Evolutionary conservation across 164 flowering plant species (phyloP).

Genomic region (Warburgia ugandensis): DNA sequence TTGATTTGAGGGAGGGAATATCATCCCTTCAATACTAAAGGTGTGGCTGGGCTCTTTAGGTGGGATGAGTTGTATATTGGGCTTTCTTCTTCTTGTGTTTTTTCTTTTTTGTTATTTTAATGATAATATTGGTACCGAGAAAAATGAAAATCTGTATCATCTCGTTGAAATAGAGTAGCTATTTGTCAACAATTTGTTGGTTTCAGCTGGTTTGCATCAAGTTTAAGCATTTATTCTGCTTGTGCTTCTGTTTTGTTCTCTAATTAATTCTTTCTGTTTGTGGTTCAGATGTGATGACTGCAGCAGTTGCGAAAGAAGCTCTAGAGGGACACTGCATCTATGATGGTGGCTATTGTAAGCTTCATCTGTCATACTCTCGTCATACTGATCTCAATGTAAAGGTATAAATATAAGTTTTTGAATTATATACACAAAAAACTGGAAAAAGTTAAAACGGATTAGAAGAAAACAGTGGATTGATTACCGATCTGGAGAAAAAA

Average conservation of each 20-base stretch:
- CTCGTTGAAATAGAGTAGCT: too few relatives aligned
- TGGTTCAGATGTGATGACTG: slow-evolving; percentile 57
- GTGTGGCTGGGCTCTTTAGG: too few relatives aligned
- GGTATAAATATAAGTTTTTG: slow-evolving; percentile 52
- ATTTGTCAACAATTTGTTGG: not conserved
- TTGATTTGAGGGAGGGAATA: too few relatives aligned
- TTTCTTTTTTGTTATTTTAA: too few relatives aligned
- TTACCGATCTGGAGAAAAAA: slow-evolving; percentile 14
- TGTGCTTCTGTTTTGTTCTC: too few relatives aligned
- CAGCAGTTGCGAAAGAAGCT: slow-evolving; percentile 72
- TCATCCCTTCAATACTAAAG: too few relatives aligned
- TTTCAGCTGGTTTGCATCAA: not conserved
- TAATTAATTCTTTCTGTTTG: too few relatives aligned
- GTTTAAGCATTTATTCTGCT: too few relatives aligned
- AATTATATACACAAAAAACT: slow-evolving; percentile 21
- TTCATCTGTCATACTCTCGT: slow-evolving; percentile 99
- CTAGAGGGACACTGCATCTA: slow-evolving; percentile 95
- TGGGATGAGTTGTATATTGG: too few relatives aligned
- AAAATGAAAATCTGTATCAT: too few relatives aligned
- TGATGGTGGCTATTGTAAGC: slow-evolving; percentile 99
- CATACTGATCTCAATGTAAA: slow-evolving; percentile 98
- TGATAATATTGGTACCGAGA: too few relatives aligned
- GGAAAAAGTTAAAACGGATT: slow-evolving; percentile 13
- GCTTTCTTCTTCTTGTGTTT: too few relatives aligned
- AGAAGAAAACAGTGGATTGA: slow-evolving; percentile 17